These are phyloP conservation scores for Pythium oligandrum DNA, from an alignment of 352 stramenopile genomes.

Conservation along the genomic window DNA sequence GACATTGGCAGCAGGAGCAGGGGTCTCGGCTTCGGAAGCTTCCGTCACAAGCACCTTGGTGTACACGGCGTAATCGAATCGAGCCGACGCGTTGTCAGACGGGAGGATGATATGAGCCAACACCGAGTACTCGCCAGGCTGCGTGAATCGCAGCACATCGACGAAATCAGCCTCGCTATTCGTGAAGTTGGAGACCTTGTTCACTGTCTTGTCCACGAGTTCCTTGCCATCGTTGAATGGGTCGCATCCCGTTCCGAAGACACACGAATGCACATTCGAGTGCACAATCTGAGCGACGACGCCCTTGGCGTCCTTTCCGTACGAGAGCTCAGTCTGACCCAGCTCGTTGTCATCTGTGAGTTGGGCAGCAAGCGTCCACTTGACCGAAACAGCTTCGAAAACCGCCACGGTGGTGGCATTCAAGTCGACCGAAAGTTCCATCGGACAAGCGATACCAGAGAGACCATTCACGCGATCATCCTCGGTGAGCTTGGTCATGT, in stretches of 20 bases:
- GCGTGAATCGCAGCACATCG: constrained; percentile 16
- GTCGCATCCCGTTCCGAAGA: constrained; percentile 25
- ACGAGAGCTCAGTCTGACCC: constrained; percentile 20
- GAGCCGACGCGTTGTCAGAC: constrained; percentile 15
- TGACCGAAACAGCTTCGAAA: constrained; percentile 17
- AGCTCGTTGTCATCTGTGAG: constrained; percentile 15
- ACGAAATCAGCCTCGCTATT: constrained; percentile 17
- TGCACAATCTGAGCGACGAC: constrained; percentile 22
- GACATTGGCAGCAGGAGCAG: constrained; percentile 2
- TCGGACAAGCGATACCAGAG: constrained; percentile 12
- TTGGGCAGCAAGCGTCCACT: constrained; percentile 19
- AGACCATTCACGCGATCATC: constrained; percentile 9
- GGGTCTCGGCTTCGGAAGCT: neutral
- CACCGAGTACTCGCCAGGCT: constrained; percentile 23
- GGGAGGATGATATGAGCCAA: constrained; percentile 25
- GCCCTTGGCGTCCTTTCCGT: constrained; percentile 13
- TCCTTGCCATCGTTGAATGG: constrained; percentile 24
- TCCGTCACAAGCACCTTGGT: constrained; percentile 11
- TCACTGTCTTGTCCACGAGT: constrained; percentile 25
- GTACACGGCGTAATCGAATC: constrained; percentile 25
- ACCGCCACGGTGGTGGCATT: constrained; percentile 6
- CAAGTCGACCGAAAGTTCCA: constrained; percentile 17
- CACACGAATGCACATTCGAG: constrained; percentile 26
- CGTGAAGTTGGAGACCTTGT: constrained; percentile 23
- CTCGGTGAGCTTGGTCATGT: constrained; percentile 19